phyloP scores from a whole-genome alignment of 2,329 filamentous ascomycete species.

The Ophiostoma perfectum region DNA sequence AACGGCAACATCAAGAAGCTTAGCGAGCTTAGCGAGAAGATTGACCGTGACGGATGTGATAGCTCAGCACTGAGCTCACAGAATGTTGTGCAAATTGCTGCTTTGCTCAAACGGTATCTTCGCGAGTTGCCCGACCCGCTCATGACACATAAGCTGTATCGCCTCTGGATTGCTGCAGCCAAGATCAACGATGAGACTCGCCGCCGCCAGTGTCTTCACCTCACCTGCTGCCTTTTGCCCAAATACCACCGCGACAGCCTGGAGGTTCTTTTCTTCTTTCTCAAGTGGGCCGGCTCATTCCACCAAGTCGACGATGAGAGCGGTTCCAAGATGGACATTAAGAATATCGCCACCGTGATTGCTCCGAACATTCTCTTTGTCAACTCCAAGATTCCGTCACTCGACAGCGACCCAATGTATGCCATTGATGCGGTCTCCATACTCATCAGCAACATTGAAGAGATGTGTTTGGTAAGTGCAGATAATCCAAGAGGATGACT shows the following conservation, averaged over 20 bases:
- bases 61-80: conserved; percentile 81
- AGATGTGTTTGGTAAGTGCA: conserved; percentile 88
- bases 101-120: conserved; percentile 89
- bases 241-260: conserved; percentile 90
- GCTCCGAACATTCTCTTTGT: conserved; percentile 89
- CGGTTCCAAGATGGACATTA: conserved; percentile 97
- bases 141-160: conserved; percentile 90
- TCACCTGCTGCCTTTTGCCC: conserved; percentile 86
- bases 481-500: background rate
- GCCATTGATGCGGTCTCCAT: conserved; percentile 90
- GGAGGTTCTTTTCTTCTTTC: conserved; percentile 90
- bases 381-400: conserved; percentile 56
- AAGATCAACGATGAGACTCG: conserved; percentile 79
- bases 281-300: conserved; percentile 97
- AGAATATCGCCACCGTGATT: conserved; percentile 95
- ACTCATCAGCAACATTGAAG: conserved; percentile 87
- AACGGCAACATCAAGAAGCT: conserved; percentile 97
- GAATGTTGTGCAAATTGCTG: conserved; percentile 88
- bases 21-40: conserved; percentile 75
- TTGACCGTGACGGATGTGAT: conserved; percentile 81
- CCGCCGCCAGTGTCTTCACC: conserved; percentile 77
- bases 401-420: conserved; percentile 84
- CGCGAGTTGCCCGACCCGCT: conserved; percentile 91
- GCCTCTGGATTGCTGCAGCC: conserved; percentile 82
- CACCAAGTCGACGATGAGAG: conserved; percentile 95